Percentiles rank a stretch among this genome's conserved stretches.
phyloP scores from a whole-genome alignment of 805 yeast species.

The Starmerella apicola region DNA sequence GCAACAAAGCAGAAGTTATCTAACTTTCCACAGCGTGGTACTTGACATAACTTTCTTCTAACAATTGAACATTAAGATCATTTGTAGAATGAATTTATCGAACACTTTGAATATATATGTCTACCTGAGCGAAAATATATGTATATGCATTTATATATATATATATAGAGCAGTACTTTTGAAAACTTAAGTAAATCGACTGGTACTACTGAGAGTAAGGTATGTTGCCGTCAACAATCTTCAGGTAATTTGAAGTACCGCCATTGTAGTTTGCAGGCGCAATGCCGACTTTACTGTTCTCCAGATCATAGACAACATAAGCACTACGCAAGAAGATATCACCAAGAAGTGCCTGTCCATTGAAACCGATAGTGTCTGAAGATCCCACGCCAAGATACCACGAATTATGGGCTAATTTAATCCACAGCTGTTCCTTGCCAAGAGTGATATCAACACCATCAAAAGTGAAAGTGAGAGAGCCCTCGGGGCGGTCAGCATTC shows the following conservation, averaged over 20 bases:
- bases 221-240: conserved; percentile 18
- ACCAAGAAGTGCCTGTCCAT: conserved; percentile 37
- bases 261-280: conserved; percentile 34
- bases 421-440: conserved; percentile 20
- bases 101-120: too few relatives aligned
- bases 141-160: too few relatives aligned
- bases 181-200: too few relatives aligned
- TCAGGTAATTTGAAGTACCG: conserved; percentile 10
- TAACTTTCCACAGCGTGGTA: too few relatives aligned
- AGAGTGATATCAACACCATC: conserved; percentile 18
- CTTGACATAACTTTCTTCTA: too few relatives aligned
- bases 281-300: conserved; percentile 40
- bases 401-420: conserved; percentile 1
- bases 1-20: too few relatives aligned
- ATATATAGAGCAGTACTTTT: too few relatives aligned
- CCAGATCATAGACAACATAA: conserved; percentile 55
- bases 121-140: too few relatives aligned
- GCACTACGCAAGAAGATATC: conserved; percentile 51
- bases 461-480: conserved; percentile 14
- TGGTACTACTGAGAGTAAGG: conserved; percentile 23
- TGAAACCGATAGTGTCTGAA: not conserved
- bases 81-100: too few relatives aligned
- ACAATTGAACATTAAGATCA: too few relatives aligned
- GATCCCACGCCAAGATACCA: conserved; percentile 10
- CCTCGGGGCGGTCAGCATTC: not conserved